Conservation (phyloP, 2,329 filamentous ascomycete species). For the Hortaea sp. region DNA sequence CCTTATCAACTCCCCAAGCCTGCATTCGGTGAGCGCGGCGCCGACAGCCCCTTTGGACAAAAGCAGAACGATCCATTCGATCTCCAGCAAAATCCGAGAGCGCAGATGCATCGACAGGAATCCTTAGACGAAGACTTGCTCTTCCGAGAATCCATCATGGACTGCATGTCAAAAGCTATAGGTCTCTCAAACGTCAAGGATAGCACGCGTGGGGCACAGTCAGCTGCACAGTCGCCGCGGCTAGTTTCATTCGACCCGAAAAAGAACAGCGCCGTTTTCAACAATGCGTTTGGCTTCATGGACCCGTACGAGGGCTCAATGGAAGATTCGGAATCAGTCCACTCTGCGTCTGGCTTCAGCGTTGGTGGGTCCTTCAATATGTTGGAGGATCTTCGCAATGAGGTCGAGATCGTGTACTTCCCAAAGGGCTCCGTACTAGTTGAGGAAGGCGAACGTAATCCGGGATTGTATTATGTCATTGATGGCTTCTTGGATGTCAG, state of each 20-base stretch:
- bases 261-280: constrained; percentile 69
- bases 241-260: constrained; percentile 75
- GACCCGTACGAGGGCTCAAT: constrained; percentile 62
- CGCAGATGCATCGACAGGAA: constrained; percentile 59
- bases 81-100: constrained; percentile 22
- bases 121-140: constrained; percentile 78
- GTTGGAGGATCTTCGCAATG: constrained; percentile 74
- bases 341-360: constrained; percentile 38
- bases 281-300: constrained; percentile 60
- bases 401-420: constrained; percentile 95
- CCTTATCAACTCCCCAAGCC: constrained; percentile 33
- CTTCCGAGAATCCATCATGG: constrained; percentile 81
- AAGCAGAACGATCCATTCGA: constrained; percentile 32
- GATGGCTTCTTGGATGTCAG: constrained; percentile 95
- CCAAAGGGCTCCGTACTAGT: constrained; percentile 89
- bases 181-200: constrained; percentile 64
- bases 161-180: constrained; percentile 92
- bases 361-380: constrained; percentile 54
- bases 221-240: constrained; percentile 74
- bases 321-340: constrained; percentile 77
- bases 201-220: constrained; percentile 56
- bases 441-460: constrained; percentile 93
- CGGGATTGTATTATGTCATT: constrained; percentile 92
- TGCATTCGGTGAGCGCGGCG: constrained; percentile 22
- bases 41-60: constrained; percentile 35